phyloP scores from a whole-genome alignment of 768 basidiomycete species.

The Infundibulicybe gibba region DNA sequence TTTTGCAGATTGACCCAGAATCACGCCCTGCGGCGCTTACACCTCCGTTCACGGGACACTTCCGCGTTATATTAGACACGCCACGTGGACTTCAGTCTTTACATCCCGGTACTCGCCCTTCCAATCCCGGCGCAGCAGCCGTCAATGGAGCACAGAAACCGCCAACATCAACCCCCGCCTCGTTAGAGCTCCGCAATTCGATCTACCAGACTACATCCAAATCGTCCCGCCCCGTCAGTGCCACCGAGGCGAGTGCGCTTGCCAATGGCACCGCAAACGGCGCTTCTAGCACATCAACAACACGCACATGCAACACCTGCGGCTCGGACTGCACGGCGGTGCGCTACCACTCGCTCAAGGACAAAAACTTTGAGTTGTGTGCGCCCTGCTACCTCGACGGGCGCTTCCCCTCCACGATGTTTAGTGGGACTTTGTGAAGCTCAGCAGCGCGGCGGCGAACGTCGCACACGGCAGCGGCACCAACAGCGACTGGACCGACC shows the following conservation, averaged over 20 bases:
- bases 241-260: slow-evolving; percentile 68
- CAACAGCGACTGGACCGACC: slow-evolving; percentile 83
- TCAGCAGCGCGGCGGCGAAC: slow-evolving; percentile 43
- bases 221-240: slow-evolving; percentile 65
- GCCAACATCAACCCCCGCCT: slow-evolving; percentile 57
- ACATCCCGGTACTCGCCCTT: slow-evolving; percentile 72
- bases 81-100: slow-evolving; percentile 94
- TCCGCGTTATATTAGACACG: slow-evolving; percentile 95
- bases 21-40: slow-evolving; percentile 90
- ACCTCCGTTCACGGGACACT: slow-evolving; percentile 98
- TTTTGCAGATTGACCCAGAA: slow-evolving; percentile 88
- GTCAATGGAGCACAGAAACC: slow-evolving; percentile 48
- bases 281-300: slow-evolving; percentile 68
- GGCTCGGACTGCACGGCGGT: slow-evolving; percentile 87
- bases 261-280: slow-evolving; percentile 42
- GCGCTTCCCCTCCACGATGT: slow-evolving; percentile 95
- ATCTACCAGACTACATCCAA: slow-evolving; percentile 90
- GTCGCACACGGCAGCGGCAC: slow-evolving; percentile 33
- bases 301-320: slow-evolving; percentile 91
- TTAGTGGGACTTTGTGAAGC: slow-evolving; percentile 96
- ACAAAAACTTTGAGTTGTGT: slow-evolving; percentile 89
- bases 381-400: slow-evolving; percentile 93
- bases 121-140: slow-evolving; percentile 36
- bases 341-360: slow-evolving; percentile 91
- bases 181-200: slow-evolving; percentile 81